Conservation (phyloP, 768 basidiomycete genomes). For the Hygrophorus pudorinus region DNA sequence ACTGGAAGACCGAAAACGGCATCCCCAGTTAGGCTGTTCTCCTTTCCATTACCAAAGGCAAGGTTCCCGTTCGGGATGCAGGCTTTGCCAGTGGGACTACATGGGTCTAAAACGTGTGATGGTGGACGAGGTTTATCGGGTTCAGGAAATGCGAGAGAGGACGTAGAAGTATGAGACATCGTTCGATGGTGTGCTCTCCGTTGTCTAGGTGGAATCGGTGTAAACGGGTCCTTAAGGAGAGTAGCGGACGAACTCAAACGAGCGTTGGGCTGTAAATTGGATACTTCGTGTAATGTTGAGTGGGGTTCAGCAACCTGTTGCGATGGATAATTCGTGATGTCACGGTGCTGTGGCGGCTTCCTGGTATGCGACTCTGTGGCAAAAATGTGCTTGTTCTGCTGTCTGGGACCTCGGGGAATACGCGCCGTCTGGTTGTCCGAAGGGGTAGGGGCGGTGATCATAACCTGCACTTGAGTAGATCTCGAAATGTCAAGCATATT, state of each 20-base stretch:
- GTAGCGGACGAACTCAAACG: slow-evolving; percentile 13
- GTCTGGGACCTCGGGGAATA: too few relatives aligned
- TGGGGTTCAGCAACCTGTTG: slow-evolving; percentile 14
- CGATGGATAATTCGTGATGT: too few relatives aligned
- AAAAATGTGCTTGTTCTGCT: too few relatives aligned
- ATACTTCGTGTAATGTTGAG: slow-evolving; percentile 17
- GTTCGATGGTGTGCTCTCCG: slow-evolving; percentile 18
- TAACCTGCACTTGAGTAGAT: slow-evolving; percentile 26
- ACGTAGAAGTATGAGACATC: slow-evolving; percentile 17
- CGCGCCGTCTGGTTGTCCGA: slow-evolving; percentile 17
- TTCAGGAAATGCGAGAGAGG: slow-evolving; percentile 10
- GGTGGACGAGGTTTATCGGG: not conserved
- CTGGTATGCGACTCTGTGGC: too few relatives aligned
- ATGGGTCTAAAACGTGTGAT: not conserved
- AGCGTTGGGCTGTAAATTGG: slow-evolving; percentile 10
- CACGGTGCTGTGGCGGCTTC: too few relatives aligned
- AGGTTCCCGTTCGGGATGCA: not conserved
- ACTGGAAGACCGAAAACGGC: slow-evolving; percentile 20
- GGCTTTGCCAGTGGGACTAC: not conserved
- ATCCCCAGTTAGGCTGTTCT: slow-evolving; percentile 1
- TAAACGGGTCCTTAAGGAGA: slow-evolving; percentile 17
- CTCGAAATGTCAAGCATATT: not conserved
- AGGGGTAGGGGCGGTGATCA: slow-evolving; percentile 45
- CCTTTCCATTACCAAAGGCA: slow-evolving; percentile 4
- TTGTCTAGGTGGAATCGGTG: slow-evolving; percentile 22